phyloP scores from a whole-genome alignment of 306 rosid species.

The Fagus sylvatica region DNA sequence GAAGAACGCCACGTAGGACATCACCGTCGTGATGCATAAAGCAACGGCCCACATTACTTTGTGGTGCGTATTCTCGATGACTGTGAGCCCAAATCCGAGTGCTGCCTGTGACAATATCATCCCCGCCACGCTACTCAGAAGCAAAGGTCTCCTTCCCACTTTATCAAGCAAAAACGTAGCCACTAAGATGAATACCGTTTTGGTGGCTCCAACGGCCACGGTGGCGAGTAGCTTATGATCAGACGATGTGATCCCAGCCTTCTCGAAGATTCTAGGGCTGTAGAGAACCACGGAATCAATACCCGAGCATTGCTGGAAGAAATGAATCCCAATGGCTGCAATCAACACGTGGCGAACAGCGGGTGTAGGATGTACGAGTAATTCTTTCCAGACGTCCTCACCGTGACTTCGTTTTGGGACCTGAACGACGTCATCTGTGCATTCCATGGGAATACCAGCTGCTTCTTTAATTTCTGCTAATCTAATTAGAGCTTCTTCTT shows the following conservation, averaged over 20 bases:
- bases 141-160: conserved; percentile 69
- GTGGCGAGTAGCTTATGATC: conserved; percentile 45
- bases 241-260: conserved; percentile 55
- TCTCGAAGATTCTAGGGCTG: conserved; percentile 61
- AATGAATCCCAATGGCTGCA: conserved; percentile 63
- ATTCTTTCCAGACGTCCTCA: conserved; percentile 68
- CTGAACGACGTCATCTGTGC: conserved; percentile 54
- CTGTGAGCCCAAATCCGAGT: conserved; percentile 43
- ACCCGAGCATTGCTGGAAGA: conserved; percentile 79
- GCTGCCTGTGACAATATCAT: conserved; percentile 48
- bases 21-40: conserved; percentile 37
- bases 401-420: conserved; percentile 40
- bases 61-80: conserved; percentile 21
- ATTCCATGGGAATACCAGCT: conserved; percentile 61
- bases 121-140: conserved; percentile 56
- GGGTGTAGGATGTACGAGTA: conserved; percentile 58
- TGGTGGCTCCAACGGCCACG: conserved; percentile 68
- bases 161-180: conserved; percentile 67
- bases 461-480: conserved; percentile 67
- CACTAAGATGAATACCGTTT: conserved; percentile 59
- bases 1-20: conserved; percentile 54
- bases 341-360: conserved; percentile 63
- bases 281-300: conserved; percentile 76
- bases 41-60: conserved; percentile 54
- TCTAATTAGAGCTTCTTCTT: conserved; percentile 54